A percentile compares a stretch with the other conserved stretches of the same genome.
Conservation (phyloP, 164 flowering plant species). For the Sextonia rubra region DNA sequence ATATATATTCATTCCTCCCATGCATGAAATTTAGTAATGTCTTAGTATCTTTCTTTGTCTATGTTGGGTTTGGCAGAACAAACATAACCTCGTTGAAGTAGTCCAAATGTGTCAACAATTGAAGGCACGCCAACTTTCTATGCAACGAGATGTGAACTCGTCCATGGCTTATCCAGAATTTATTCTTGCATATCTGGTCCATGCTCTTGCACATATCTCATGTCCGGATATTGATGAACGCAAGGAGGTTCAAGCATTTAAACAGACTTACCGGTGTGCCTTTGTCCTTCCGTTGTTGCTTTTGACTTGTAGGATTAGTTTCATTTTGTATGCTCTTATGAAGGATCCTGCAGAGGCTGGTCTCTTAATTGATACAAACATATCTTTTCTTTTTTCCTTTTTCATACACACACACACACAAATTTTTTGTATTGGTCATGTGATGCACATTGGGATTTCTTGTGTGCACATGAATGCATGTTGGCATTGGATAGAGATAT, state of each 20-base stretch:
- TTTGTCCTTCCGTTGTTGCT: background rate
- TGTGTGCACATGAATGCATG: too few relatives aligned
- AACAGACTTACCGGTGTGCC: constrained; percentile 68
- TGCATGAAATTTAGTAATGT: background rate
- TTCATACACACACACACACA: too few relatives aligned
- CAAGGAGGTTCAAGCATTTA: constrained; percentile 66
- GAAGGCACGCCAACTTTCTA: constrained; percentile 54
- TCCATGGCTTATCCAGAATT: constrained; percentile 57
- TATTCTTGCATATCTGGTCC: constrained; percentile 74
- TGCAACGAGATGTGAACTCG: constrained; percentile 53
- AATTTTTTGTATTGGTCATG: too few relatives aligned
- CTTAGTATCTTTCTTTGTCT: constrained; percentile 1
- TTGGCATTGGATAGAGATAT: too few relatives aligned
- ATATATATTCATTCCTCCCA: too few relatives aligned
- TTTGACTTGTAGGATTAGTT: constrained; percentile 1
- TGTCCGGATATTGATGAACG: constrained; percentile 72
- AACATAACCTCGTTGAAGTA: constrained; percentile 67
- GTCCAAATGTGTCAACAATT: constrained; percentile 68
- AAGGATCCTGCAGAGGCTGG: background rate
- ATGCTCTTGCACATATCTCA: constrained; percentile 81
- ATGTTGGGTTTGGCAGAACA: constrained; percentile 45
- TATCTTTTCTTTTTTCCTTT: too few relatives aligned
- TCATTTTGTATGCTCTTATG: background rate
- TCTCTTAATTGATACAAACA: background rate
- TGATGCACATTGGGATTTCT: too few relatives aligned